A percentile compares a stretch with the other conserved stretches of the same genome.
These are phyloP conservation scores for Astrothelium subdiscretum DNA, from an alignment of 495 filamentous ascomycete genomes.

Conservation along the genomic window DNA sequence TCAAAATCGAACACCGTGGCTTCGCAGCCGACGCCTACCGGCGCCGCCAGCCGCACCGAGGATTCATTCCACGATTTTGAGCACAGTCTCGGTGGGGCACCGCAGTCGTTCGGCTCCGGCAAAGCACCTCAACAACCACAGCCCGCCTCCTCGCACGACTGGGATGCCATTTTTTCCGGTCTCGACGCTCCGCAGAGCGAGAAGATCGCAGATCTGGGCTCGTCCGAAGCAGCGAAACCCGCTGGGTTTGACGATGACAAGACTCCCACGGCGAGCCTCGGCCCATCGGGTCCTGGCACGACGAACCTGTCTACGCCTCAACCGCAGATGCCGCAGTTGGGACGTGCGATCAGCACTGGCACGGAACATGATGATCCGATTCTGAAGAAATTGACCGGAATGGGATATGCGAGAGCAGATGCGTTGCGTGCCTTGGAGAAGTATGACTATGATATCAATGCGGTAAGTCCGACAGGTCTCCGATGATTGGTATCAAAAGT, in stretches of 20 bases:
- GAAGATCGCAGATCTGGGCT: constrained; percentile 6
- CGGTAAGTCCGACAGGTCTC: constrained; percentile 46
- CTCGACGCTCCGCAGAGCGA: constrained; percentile 43
- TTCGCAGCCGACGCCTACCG: constrained; percentile 38
- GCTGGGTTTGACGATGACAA: neutral
- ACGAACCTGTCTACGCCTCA: constrained; percentile 1
- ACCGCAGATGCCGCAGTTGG: constrained; percentile 26
- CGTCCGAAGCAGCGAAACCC: neutral
- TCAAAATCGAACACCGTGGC: constrained; percentile 44
- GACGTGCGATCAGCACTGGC: constrained; percentile 59
- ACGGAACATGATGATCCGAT: constrained; percentile 84
- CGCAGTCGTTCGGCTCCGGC: constrained; percentile 2
- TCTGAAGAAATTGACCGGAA: constrained; percentile 74
- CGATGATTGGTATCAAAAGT: neutral
- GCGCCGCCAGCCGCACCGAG: constrained; percentile 36
- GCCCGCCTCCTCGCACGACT: constrained; percentile 54
- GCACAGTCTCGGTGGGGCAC: constrained; percentile 19
- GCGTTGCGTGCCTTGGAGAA: constrained; percentile 83
- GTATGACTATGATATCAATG: constrained; percentile 89
- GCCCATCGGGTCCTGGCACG: neutral
- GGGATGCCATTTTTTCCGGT: constrained; percentile 88
- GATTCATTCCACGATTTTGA: constrained; percentile 45
- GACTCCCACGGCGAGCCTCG: neutral
- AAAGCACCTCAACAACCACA: constrained; percentile 21
- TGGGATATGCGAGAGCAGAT: constrained; percentile 76